phyloP scores from a whole-genome alignment of 2,329 filamentous ascomycete genomes.

The Colletotrichum scovillei region DNA sequence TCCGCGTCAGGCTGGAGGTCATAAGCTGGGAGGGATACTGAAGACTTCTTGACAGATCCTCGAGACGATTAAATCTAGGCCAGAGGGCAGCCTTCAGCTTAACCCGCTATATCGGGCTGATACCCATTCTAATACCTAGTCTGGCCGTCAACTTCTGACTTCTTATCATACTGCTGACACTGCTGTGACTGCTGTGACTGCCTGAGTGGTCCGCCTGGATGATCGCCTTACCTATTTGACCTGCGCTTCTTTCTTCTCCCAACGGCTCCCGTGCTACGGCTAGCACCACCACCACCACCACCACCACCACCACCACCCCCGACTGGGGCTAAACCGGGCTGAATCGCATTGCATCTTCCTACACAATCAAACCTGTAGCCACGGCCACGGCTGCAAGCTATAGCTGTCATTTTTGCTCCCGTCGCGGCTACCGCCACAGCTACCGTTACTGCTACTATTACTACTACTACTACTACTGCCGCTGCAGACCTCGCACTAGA shows the following conservation, averaged over 20 bases:
- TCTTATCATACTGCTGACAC: too few relatives aligned
- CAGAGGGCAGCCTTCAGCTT: background rate
- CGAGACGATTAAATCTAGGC: conserved; percentile 2
- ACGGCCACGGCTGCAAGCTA: background rate
- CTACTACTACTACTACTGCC: background rate
- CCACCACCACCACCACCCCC: background rate
- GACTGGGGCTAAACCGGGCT: background rate
- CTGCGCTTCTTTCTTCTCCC: background rate
- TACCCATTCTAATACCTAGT: background rate
- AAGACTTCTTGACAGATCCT: background rate
- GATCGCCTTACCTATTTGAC: background rate
- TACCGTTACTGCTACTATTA: background rate
- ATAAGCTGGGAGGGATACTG: background rate
- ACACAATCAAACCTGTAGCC: conserved; percentile 1
- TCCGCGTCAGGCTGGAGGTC: background rate
- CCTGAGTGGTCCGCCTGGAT: background rate
- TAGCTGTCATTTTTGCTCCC: background rate
- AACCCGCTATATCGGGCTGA: background rate
- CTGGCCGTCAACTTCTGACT: background rate
- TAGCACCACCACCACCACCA: background rate
- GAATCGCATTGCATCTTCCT: background rate
- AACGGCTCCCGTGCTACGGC: background rate
- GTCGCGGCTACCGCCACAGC: background rate
- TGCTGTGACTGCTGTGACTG: background rate
- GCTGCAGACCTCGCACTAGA: conserved; percentile 5